These are phyloP conservation scores for Oryza officinalis DNA, from an alignment of 176 grass and related monocot species.

Conservation along the genomic window DNA sequence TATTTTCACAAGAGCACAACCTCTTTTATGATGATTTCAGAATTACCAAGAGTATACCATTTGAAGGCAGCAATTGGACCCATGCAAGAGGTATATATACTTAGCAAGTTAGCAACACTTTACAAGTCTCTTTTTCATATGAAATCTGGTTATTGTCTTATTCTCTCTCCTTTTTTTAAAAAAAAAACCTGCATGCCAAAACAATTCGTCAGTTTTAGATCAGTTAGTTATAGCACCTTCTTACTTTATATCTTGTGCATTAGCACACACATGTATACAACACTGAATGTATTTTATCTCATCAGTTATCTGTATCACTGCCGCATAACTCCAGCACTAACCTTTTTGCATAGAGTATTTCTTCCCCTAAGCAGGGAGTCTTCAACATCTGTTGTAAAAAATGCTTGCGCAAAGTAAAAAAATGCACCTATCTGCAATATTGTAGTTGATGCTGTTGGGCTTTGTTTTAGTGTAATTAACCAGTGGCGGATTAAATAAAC, in stretches of 20 bases:
- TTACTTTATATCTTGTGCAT: background rate
- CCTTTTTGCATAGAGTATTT: background rate
- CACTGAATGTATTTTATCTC: background rate
- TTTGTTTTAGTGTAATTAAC: background rate
- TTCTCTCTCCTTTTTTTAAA: background rate
- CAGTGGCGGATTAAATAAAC: background rate
- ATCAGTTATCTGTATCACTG: background rate
- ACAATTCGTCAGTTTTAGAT: background rate
- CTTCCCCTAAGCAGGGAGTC: background rate
- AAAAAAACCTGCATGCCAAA: background rate
- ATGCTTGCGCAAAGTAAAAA: background rate
- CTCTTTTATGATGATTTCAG: constrained; percentile 52
- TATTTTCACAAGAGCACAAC: constrained; percentile 88
- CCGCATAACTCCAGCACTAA: background rate
- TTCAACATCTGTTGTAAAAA: background rate
- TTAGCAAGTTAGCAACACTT: constrained; percentile 7
- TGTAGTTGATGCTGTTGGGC: background rate
- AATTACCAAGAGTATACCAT: constrained; percentile 2
- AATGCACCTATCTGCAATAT: background rate
- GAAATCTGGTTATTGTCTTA: background rate
- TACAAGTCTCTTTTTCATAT: background rate
- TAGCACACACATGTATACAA: background rate
- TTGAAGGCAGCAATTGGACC: background rate
- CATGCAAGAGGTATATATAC: constrained; percentile 22
- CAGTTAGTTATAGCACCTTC: background rate